Base-by-base conservation (phyloP, 2,329 filamentous ascomycete species). In the Pseudogymnoascus sp. region DNA sequence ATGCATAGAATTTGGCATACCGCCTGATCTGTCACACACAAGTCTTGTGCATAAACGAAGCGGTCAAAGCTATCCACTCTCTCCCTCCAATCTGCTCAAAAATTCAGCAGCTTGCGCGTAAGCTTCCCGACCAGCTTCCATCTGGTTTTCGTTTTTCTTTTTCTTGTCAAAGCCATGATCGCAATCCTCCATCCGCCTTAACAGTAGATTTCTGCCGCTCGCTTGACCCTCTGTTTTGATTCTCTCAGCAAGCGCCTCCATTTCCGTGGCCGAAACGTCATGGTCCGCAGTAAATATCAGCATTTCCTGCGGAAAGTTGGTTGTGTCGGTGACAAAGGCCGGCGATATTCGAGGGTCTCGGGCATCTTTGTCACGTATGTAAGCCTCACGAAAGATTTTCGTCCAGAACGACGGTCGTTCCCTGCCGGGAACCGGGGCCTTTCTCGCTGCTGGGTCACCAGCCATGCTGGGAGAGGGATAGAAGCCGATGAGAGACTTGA, bases 401-500 rank as follows among this genome's bases (percentile, higher is more conserved):
- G 65, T 52, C 39, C 71, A 33, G 3, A 25, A 61, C 2, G 67
- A 59, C 9, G 71, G 66, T 5, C 71, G 61, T 8, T 61, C 65
- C 9, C 63, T 61, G 10, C 64, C 62, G 2, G 68, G 66, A 5
- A 72, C 68, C 0, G 73, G 70, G 0, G 74, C 67, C 0, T 40
- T 64, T 58, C 73, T 76, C 1, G 63, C 36, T 10, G 68, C 68
- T 0, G 74, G 71, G 5, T 68, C 61, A 6, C 69, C 67, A 1
- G 64, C 66, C 18, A 77, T 63, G 55, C 77, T 72, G 2, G 69
- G 69, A 0, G 72, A 70, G 0, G 77, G 71, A 31, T 75, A 84
- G 72, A 77, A 79, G 52, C 75, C 71, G 61, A 82, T 78, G 63
- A 81, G 75, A 5, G 80, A 80, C 45, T 75, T 76, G 64, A 76